phyloP scores from a whole-genome alignment of 306 rosid genomes.

The Sechiopsis laciniata region DNA sequence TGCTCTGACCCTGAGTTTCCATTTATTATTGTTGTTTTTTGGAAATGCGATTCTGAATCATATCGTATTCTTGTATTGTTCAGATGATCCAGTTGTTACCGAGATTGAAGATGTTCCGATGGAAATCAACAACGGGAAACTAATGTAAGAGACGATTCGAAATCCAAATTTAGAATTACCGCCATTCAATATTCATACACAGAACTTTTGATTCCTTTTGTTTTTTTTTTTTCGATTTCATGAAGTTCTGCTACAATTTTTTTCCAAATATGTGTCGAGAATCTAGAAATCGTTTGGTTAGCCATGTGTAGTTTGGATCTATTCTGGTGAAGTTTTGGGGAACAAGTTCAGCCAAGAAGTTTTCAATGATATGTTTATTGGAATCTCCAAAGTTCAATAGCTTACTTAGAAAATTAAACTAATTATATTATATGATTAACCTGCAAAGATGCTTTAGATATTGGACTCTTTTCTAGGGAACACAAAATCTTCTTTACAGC shows the following conservation, averaged over 20 bases:
- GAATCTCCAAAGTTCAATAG: constrained; percentile 1
- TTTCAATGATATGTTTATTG: neutral
- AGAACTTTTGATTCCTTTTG: neutral
- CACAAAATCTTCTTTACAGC: neutral
- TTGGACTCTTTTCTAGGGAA: constrained; percentile 16
- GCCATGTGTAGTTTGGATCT: neutral
- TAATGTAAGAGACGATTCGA: constrained; percentile 11
- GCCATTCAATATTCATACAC: too few relatives aligned
- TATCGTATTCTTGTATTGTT: neutral
- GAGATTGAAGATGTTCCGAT: neutral
- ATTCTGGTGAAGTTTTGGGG: constrained; percentile 12
- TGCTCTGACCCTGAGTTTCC: neutral
- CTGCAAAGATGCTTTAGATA: constrained; percentile 12
- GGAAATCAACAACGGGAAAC: neutral
- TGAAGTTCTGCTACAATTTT: too few relatives aligned
- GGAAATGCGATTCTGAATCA: neutral
- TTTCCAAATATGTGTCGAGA: neutral
- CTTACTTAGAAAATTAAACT: neutral
- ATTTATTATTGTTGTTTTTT: neutral
- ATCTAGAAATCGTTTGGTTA: neutral
- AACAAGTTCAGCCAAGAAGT: neutral
- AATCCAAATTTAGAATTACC: neutral
- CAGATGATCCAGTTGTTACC: neutral
- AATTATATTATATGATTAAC: neutral
- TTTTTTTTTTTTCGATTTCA: neutral